These are phyloP conservation scores for Paracorniculantispora psalliotae DNA, from an alignment of 2,329 filamentous ascomycete genomes.

Conservation along the genomic window DNA sequence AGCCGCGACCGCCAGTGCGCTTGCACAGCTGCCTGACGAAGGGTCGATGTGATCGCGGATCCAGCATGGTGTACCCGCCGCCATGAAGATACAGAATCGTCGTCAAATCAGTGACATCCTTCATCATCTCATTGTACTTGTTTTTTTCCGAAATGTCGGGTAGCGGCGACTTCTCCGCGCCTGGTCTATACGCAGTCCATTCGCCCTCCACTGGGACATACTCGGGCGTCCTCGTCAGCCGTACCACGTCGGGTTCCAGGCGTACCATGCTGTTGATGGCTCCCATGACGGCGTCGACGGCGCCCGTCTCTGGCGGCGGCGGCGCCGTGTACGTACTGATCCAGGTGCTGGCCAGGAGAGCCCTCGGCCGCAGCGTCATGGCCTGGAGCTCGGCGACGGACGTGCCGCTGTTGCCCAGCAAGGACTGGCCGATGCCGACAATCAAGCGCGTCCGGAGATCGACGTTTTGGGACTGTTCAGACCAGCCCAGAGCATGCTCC, in stretches of 20 bases:
- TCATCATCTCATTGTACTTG: slow-evolving; percentile 63
- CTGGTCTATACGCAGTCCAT: slow-evolving; percentile 67
- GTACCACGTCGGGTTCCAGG: slow-evolving; percentile 13
- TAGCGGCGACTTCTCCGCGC: slow-evolving; percentile 44
- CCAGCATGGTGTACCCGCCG: slow-evolving; percentile 68
- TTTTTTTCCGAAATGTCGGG: slow-evolving; percentile 56
- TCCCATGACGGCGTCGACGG: slow-evolving; percentile 53
- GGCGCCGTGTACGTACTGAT: slow-evolving; percentile 65
- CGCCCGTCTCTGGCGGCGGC: slow-evolving; percentile 49
- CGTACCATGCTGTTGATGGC: slow-evolving; percentile 40
- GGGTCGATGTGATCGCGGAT: slow-evolving; percentile 61
- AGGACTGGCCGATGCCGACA: slow-evolving; percentile 64
- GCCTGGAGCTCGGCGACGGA: slow-evolving; percentile 60
- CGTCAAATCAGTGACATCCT: slow-evolving; percentile 56
- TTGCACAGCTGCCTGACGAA: slow-evolving; percentile 58
- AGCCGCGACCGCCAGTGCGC: slow-evolving; percentile 61
- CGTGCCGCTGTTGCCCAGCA: slow-evolving; percentile 43
- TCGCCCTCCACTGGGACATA: slow-evolving; percentile 60
- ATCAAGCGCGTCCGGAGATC: slow-evolving; percentile 71
- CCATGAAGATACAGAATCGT: slow-evolving; percentile 73
- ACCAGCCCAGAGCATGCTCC: slow-evolving; percentile 61
- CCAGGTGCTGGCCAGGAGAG: slow-evolving; percentile 78
- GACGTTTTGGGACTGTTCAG: slow-evolving; percentile 68
- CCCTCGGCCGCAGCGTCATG: slow-evolving; percentile 56
- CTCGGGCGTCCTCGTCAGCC: slow-evolving; percentile 39